Evolutionary conservation across 495 filamentous ascomycete genomes (phyloP), one percentile per base, ranked within the genome.

Genomic region (Lepidopterella palustris): DNA sequence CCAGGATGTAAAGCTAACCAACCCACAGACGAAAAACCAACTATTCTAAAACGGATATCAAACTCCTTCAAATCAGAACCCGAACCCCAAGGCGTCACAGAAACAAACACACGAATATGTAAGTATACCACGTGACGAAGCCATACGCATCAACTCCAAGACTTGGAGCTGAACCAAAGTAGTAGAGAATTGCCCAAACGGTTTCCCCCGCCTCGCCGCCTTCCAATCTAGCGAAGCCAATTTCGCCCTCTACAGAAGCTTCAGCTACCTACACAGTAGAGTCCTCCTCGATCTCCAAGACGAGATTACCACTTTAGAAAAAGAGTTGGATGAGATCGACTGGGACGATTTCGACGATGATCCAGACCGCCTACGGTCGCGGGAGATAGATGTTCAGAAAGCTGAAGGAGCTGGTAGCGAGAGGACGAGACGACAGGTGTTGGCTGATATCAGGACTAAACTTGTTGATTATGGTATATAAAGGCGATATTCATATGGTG

Each of bases 211-310:
- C 29, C 56, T 71, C 2, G 74, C 74, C 9, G 71, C 64, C 8
- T 68, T 76, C 48, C 59, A 68, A 52, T 61, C 68, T 24, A 69
- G 69, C 45, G 74, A 76, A 25, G 57, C 57, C 0, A 69, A 67
- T 35, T 74, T 76, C 50, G 59, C 64, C 1, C 69, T 72, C 11
- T 77, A 68, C 53, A 71, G 74, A 10, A 61, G 65, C 27, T 77
- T 72, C 39, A 57, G 59, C 18, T 73, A 72, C 51, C 64, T 76
- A n/a, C 72, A 74, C 42, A 61, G 69, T 15, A 62, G 73, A n/a
- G 69, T 76, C 54, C 58, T 76, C 8, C 61, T 50, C 9, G 50
- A 27, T 18, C 32, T 74, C 9, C 70, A 76, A 55, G 40, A 65
- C 8, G 58, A 73, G 15, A 64, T 76, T n/a, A 65, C 50, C 4